Base-by-base conservation (phyloP, 2,329 filamentous ascomycete species). In the Monilinia fructigena region DNA sequence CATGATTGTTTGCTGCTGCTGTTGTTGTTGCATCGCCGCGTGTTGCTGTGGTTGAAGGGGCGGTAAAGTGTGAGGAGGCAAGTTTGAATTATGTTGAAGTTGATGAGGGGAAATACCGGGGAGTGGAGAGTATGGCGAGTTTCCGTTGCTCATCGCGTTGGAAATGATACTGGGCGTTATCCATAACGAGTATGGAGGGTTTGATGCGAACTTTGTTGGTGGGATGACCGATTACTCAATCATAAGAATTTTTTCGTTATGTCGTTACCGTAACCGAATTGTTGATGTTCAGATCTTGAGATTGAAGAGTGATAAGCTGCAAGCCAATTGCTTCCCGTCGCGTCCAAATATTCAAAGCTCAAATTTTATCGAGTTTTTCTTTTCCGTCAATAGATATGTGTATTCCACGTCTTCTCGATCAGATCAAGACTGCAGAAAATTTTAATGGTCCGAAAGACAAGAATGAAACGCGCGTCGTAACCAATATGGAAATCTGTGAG, bases 1-100 rank as follows among this genome's bases (percentile, higher is more conserved):
- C 83, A 82, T 79, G 88, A 88, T 66, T 82, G 77, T 12, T 63
- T 55, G 54, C 1, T 55, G 54, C 4, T 58, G 55, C 5, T 82
- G 77, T 11, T 63, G 60, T 5, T 80, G 78, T 72, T 83, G 81
- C 80, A 84, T 83, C 70, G 79, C 78, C 71, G 79, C 77, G 66
- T 81, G 80, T 38, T 65, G 63, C 73, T 80, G 81, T 70, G 80
- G 77, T 71, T 83, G 81, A 70, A 87, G 77, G 71, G 85, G 84
- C 55, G 85, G 84, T 70, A 86, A 79, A 58, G 84, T 86, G 75
- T 83, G 81, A 67, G 84, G 80, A 68, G 82, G 81, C 11, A 82
- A 76, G 53, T 61, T 71, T 68, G 81, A 79, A 69, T 73, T 73
- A 20, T 78, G 76, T 65, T 78, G 77, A 31, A 78, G 75, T 59